Percentiles rank a stretch among this genome's conserved stretches.
phyloP scores from a whole-genome alignment of 2,329 filamentous ascomycete genomes.

The Diaporthe destruens region DNA sequence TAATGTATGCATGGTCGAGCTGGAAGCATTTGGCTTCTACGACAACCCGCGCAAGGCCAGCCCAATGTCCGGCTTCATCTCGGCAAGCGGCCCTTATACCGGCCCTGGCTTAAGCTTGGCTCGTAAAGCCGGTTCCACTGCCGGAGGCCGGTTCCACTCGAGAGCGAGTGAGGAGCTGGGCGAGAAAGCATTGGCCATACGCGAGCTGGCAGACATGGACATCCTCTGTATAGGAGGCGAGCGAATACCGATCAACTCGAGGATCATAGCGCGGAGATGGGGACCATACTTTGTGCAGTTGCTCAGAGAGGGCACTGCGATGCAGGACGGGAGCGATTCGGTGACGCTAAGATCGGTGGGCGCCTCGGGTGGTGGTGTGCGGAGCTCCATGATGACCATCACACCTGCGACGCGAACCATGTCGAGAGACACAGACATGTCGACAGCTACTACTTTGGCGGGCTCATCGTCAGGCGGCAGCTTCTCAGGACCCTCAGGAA shows the following conservation, averaged over 20 bases:
- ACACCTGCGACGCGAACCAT: constrained; percentile 60
- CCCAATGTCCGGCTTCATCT: constrained; percentile 86
- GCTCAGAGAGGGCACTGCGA: constrained; percentile 82
- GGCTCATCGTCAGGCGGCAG: constrained; percentile 53
- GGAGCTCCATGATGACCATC: constrained; percentile 88
- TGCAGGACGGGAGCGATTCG: constrained; percentile 79
- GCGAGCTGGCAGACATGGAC: constrained; percentile 97
- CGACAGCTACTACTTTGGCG: constrained; percentile 49
- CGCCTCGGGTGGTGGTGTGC: constrained; percentile 69
- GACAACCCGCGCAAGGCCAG: constrained; percentile 88
- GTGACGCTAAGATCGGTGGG: constrained; percentile 75
- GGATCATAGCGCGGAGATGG: constrained; percentile 89
- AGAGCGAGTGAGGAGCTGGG: constrained; percentile 87
- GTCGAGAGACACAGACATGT: constrained; percentile 59
- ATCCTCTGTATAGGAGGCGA: constrained; percentile 92
- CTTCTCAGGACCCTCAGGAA: constrained; percentile 58
- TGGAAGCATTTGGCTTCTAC: constrained; percentile 97
- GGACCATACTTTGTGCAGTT: constrained; percentile 96
- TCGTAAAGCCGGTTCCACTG: constrained; percentile 73
- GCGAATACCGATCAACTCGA: constrained; percentile 92
- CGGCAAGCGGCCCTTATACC: constrained; percentile 79
- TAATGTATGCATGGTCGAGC: constrained; percentile 95
- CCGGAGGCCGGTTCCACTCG: constrained; percentile 81
- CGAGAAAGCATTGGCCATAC: constrained; percentile 80
- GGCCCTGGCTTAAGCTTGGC: constrained; percentile 68